Evolutionary conservation across 768 basidiomycete genomes (phyloP).

Genomic region (Panaeolus cyanescens): DNA sequence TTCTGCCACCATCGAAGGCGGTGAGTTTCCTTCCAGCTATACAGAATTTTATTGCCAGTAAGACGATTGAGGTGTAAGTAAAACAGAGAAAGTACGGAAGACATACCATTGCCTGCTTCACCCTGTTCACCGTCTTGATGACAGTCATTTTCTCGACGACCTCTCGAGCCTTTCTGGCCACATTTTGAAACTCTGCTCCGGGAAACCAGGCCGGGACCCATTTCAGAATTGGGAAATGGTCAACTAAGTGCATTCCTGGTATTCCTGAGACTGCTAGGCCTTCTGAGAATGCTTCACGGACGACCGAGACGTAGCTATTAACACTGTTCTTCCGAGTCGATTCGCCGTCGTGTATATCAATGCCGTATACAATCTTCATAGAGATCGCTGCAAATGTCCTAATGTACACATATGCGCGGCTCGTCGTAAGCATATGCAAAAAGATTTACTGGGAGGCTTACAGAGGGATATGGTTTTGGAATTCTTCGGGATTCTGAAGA

Average conservation of each 20-base stretch:
- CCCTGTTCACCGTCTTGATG: slow-evolving; percentile 34
- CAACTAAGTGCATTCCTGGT: slow-evolving; percentile 56
- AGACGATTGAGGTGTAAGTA: too few relatives aligned
- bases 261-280: slow-evolving; percentile 50
- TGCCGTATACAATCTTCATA: slow-evolving; percentile 56
- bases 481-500: slow-evolving; percentile 40
- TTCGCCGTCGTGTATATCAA: slow-evolving; percentile 26
- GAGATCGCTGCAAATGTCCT: slow-evolving; percentile 40
- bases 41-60: too few relatives aligned
- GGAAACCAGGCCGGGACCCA: slow-evolving; percentile 41
- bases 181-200: slow-evolving; percentile 50
- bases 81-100: neutral
- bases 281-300: slow-evolving; percentile 47
- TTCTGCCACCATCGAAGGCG: slow-evolving; percentile 34
- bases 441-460: slow-evolving; percentile 29
- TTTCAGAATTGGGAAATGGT: slow-evolving; percentile 42
- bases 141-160: slow-evolving; percentile 51
- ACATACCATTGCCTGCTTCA: slow-evolving; percentile 39
- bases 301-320: slow-evolving; percentile 49
- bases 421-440: too few relatives aligned
- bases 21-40: slow-evolving; percentile 33
- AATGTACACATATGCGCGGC: too few relatives aligned
- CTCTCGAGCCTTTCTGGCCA: slow-evolving; percentile 47
- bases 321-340: slow-evolving; percentile 39
- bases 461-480: slow-evolving; percentile 53